A percentile compares a stretch with the other conserved stretches of the same genome.
These are phyloP conservation scores for Microsporum ferrugineum DNA, from an alignment of 2,329 filamentous ascomycete species.

Conservation along the genomic window DNA sequence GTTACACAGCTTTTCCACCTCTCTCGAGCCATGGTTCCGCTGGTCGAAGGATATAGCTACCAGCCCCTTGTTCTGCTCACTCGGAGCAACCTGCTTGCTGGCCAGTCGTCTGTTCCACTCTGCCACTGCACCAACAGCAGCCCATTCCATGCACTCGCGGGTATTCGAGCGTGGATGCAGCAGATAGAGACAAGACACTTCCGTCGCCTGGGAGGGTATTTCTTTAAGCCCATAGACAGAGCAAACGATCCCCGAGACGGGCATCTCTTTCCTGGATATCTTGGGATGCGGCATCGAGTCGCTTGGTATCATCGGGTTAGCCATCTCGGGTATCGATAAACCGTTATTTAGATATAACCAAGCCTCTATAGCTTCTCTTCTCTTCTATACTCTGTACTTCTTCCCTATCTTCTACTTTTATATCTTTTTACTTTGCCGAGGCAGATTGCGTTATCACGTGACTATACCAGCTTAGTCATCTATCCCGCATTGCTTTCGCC, in stretches of 20 bases:
- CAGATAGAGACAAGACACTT: conserved; percentile 76
- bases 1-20: conserved; percentile 58
- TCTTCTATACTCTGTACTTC: neutral
- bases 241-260: conserved; percentile 66
- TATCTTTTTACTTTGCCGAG: neutral
- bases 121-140: conserved; percentile 58
- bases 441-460: neutral
- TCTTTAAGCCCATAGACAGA: conserved; percentile 74
- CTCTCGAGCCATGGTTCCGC: conserved; percentile 73
- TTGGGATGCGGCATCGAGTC: conserved; percentile 13
- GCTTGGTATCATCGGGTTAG: conserved; percentile 25
- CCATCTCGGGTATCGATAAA: conserved; percentile 18
- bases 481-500: neutral
- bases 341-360: neutral
- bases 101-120: conserved; percentile 49
- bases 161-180: conserved; percentile 66
- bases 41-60: conserved; percentile 84
- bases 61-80: conserved; percentile 43
- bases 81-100: conserved; percentile 20
- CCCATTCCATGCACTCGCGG: conserved; percentile 61
- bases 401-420: neutral
- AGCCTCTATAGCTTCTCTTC: neutral
- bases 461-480: neutral
- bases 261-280: conserved; percentile 54
- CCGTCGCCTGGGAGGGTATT: conserved; percentile 44